phyloP scores from a whole-genome alignment of 257 asterid genomes.

The Rehmannia glutinosa region DNA sequence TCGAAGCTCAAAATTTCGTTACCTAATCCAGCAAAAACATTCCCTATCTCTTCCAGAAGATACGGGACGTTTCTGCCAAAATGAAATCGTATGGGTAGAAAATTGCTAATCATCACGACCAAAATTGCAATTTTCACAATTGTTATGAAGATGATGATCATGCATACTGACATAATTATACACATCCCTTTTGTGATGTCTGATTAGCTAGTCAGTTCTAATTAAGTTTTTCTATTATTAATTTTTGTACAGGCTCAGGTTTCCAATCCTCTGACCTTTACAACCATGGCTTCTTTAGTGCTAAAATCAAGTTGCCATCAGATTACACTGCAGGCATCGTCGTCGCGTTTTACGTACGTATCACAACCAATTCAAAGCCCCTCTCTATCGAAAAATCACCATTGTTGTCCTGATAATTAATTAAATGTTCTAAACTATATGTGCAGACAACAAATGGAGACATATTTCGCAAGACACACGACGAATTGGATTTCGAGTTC shows the following conservation, averaged over 20 bases:
- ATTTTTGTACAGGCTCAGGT: conserved; percentile 63
- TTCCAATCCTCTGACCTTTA: conserved; percentile 81
- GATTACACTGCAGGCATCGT: conserved; percentile 92
- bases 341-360: conserved; percentile 81
- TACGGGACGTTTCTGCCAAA: no score
- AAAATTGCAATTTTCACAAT: no score
- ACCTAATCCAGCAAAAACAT: no score
- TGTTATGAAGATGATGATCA: not conserved
- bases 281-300: conserved; percentile 86
- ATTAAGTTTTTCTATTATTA: no score
- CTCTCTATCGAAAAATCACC: no score
- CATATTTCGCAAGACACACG: conserved; percentile 60
- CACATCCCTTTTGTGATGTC: not conserved
- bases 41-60: no score
- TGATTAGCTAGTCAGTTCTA: not conserved
- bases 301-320: conserved; percentile 80
- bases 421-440: not conserved
- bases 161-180: not conserved
- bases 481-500: conserved; percentile 89
- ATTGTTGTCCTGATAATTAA: no score
- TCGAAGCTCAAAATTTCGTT: no score
- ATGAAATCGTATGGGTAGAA: no score
- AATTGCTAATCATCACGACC: no score
- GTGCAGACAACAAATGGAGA: conserved; percentile 79
- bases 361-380: not conserved